Evolutionary conservation across 768 basidiomycete species (phyloP), one percentile per base, ranked within the genome.

Genomic region (Mycena chlorophos): DNA sequence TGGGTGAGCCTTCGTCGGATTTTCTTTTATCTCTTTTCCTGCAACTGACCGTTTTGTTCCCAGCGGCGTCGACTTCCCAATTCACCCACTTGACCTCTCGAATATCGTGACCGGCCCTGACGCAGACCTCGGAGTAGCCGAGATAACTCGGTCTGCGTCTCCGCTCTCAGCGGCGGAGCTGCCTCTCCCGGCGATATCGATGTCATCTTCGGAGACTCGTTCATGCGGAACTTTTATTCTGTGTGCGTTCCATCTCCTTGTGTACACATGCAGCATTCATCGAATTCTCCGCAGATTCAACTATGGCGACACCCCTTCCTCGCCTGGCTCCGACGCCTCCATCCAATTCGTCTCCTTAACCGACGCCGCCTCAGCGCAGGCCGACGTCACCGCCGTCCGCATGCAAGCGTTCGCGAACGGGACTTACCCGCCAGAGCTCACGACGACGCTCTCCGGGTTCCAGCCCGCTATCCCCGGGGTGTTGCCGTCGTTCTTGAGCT

Each of bases 211-310:
- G 52, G 52, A 4, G 52, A 54, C 25, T 6, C 30, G 4, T 46
- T 54, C 53, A 47, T 54, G 53, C 45, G 53, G 1, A 54, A 54
- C 26, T 3, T 54, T 1, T 54, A 54, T 14, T 48, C 53, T 0
- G n/a, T 54, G 53, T 54, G 45, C 4, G 52, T 47, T 23, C 45
- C 8, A n/a, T 6, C 13, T 28, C 30, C 23, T 16, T 10, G 20
- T 10, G 26, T 8, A 13, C 40, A 30, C 28, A 0, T 14, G 19
- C 13, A 27, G 3, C 2, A 27, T 28, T 16, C 17, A 16, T 1
- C 3, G 2, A 1, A 25, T 43, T 3, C 13, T 20, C 1, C 4
- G 10, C 23, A 54, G 45, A 2, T 54, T 48, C 45, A 48, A 54
- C 26, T 54, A 47, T 19, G 54, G 47, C 2, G 14, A 42, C 13